Evolutionary conservation across 2,329 filamentous ascomycete genomes (phyloP), one percentile per base, ranked within the genome.

Genomic region (Xylariomycetidae sp.): DNA sequence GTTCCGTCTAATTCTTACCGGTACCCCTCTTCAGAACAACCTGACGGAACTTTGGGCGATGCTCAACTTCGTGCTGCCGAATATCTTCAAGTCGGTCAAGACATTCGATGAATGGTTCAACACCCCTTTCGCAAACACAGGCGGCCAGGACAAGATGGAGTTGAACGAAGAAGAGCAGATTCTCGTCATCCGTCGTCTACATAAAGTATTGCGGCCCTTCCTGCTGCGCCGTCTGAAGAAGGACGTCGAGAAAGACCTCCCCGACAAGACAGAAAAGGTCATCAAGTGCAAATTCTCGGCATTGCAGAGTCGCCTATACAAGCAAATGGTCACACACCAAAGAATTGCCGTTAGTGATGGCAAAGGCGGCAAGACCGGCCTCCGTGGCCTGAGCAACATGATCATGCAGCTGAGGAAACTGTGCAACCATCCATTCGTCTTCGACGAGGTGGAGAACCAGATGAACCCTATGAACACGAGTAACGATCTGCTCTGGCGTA

Each of bases 21-120:
- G 92, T 71, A 98, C 92, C 5, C 92, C 92, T 5, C 70, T 98
- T 19, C 90, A 98, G 63, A 98, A 98, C 67, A 98, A 96, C 58
- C 70, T 98, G 25, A 80, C 88, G 3, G 92, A 98, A 58, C 67
- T 98, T 51, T 98, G 92, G 92, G 87, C 92, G 17, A 82, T 98
- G 70, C 83, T 98, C 53, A 98, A 98, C 67, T 98, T 98, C 60
- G 92, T 95, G 25, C 70, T 98, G 30, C 92, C 92, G 3, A 96
- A 87, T 49, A 98, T 98, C 47, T 98, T 98, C 80, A 98, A 98
- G 60, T 96, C 92, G 2, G 88, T 90, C 42, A 95, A 92, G 58
- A 96, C 90, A 2, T 98, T 98, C 55, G 92, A 98, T 59, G 92
- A 98, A 60, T 98, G 92, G 92, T 98, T 98, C 78, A 98, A 96